Percentiles rank a stretch among this genome's conserved stretches.
Evolutionary conservation across 495 filamentous ascomycete species (phyloP).

Genomic region (Talaromyces trachyspermus): DNA sequence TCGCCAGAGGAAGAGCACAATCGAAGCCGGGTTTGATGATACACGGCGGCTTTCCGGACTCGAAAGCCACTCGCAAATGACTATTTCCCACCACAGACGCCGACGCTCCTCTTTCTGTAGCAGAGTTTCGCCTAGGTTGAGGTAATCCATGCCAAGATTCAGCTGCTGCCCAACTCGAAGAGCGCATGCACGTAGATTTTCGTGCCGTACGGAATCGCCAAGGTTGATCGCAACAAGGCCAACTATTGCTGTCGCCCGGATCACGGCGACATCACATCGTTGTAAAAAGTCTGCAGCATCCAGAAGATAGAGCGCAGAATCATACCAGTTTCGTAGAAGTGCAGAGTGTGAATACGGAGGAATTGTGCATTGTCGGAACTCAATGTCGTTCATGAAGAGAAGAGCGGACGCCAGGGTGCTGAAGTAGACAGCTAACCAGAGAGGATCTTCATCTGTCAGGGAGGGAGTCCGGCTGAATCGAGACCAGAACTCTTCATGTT

Average conservation of each 20-base stretch:
- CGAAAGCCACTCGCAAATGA: background rate
- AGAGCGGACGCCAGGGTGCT: background rate
- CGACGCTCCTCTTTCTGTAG: background rate
- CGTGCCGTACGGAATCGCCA: background rate
- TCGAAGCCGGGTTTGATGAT: too few species aligned
- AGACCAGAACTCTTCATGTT: background rate
- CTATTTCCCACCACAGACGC: background rate
- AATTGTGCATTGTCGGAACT: background rate
- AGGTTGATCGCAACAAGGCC: background rate
- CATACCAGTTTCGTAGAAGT: background rate
- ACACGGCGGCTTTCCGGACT: too few species aligned
- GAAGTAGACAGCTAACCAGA: background rate
- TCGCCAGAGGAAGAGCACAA: background rate
- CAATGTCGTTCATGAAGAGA: background rate
- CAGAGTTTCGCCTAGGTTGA: background rate
- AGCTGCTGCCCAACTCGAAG: background rate
- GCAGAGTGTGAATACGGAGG: background rate
- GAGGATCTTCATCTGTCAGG: background rate
- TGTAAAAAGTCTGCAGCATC: background rate
- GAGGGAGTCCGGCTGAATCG: background rate
- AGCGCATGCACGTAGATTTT: background rate
- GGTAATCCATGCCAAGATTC: background rate
- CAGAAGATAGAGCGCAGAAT: background rate
- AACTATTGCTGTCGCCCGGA: background rate
- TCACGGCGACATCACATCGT: background rate